These are phyloP conservation scores for Plasmodium relictum DNA, from an alignment of 169 alveolate species.

Conservation along the genomic window DNA sequence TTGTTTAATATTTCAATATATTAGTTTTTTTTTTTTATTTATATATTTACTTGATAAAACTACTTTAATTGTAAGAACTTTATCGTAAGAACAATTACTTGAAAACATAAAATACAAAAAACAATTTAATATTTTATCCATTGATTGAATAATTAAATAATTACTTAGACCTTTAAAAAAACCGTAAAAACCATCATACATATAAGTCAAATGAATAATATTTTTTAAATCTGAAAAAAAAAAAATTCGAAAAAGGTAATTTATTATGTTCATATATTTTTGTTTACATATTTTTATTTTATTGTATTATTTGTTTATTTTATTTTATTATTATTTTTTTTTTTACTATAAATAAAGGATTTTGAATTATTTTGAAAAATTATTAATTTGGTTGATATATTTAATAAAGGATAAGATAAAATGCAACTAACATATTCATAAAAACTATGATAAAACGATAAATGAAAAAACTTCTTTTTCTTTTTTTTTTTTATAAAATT, in stretches of 20 bases:
- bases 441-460: conserved; percentile 53
- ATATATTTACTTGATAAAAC: conserved; percentile 56
- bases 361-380: conserved; percentile 51
- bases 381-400: conserved; percentile 64
- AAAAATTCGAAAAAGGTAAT: neutral
- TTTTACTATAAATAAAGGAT: conserved; percentile 49
- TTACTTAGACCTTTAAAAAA: conserved; percentile 56
- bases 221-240: conserved; percentile 26
- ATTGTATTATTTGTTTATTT: neutral
- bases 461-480: conserved; percentile 48
- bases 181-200: conserved; percentile 66
- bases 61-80: conserved; percentile 67
- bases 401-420: conserved; percentile 61
- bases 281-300: neutral
- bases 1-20: neutral
- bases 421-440: conserved; percentile 63
- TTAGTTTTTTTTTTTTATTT: neutral
- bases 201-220: conserved; percentile 48
- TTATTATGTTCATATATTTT: neutral
- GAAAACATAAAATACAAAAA: conserved; percentile 46
- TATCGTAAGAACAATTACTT: conserved; percentile 55
- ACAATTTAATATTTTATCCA: conserved; percentile 60
- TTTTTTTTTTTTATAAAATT: conserved; percentile 61
- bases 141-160: conserved; percentile 39
- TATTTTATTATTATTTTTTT: neutral